Base-by-base conservation (phyloP, 2,329 filamentous ascomycete genomes). In the Mariannaea sp. region DNA sequence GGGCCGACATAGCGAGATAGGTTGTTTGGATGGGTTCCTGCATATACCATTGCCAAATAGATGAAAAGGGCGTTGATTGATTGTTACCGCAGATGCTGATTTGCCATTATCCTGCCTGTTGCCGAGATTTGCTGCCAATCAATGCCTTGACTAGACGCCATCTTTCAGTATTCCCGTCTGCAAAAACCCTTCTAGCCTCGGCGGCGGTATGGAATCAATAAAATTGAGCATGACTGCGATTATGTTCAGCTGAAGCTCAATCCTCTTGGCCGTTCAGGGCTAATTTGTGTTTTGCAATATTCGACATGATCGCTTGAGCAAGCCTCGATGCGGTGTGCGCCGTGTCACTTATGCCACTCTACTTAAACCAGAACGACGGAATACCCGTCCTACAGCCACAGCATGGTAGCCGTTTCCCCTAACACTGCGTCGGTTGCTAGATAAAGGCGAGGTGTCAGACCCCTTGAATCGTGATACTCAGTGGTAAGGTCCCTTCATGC, bases 321-420 rank as follows among this genome's bases (percentile, higher is more conserved):
- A 39, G 17, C 24, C 30, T 24, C 17, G 19, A 17, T 26, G 24
- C 24, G 19, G 35, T 29, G 44, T 32, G 16, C 19, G 5, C 24
- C 30, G 20, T 49, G 7, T 24, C 49, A 51, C 49, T n/a, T 14
- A 26, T 32, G 16, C 22, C 29, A 33, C 33, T 38, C 30, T 26
- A 30, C 32, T 36, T 38, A 32, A 51, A 30, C 19, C 43, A 38
- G 33, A 38, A 43, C 10, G n/a, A 20, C 47, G 48, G 48, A 38
- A 44, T 43, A 33, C 27, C n/a, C n/a, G 48, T 49, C 46, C 41
- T 27, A 45, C 52, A 26, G 16, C 36, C 36, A 55, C 32, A 41
- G 39, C 41, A 36, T 26, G 6, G 27, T 13, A 16, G 16, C 49
- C 30, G 13, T 45, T 36, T 33, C 41, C 41, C 36, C 36, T 30